These are phyloP conservation scores for Collybiopsis confluens DNA, from an alignment of 768 basidiomycete species.

Conservation along the genomic window DNA sequence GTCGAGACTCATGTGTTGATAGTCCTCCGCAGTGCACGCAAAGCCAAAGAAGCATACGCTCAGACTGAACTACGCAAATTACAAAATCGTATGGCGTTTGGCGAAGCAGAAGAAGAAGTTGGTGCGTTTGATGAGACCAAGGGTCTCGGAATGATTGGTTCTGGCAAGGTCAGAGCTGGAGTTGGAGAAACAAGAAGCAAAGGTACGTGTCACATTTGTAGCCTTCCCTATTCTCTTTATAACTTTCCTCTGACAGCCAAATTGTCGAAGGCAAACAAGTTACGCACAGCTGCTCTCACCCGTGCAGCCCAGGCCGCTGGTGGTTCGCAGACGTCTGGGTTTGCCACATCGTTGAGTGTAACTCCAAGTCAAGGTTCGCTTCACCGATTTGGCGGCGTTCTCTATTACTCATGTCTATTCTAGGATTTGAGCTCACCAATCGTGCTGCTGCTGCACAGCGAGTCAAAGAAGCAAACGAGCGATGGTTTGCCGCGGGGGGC, in stretches of 20 bases:
- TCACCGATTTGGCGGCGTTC: conserved; percentile 6
- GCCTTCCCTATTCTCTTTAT: neutral
- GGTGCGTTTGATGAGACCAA: conserved; percentile 97
- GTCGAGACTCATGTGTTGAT: neutral
- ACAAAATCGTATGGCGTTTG: conserved; percentile 96
- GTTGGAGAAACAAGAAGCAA: conserved; percentile 86
- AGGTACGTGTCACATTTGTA: conserved; percentile 47
- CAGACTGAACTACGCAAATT: conserved; percentile 95
- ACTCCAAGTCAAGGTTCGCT: conserved; percentile 88
- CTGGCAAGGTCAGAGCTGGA: conserved; percentile 87
- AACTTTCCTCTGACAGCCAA: conserved; percentile 57
- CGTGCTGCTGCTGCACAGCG: conserved; percentile 79
- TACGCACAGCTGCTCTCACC: conserved; percentile 81
- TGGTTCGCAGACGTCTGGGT: conserved; percentile 63
- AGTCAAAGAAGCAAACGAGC: conserved; percentile 94
- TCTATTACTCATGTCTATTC: conserved; percentile 15
- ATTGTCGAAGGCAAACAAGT: conserved; percentile 90
- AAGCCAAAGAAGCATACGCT: conserved; percentile 97
- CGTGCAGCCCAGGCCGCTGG: conserved; percentile 54
- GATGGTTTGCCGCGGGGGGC: conserved; percentile 88
- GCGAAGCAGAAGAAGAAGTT: conserved; percentile 92
- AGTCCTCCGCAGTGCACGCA: conserved; percentile 65
- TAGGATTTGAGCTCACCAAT: conserved; percentile 94
- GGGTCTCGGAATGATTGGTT: conserved; percentile 96
- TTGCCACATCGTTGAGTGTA: conserved; percentile 87